Evolutionary conservation across 2,329 filamentous ascomycete species (phyloP), one percentile per base, ranked within the genome.

Genomic region (Calcarisporium arbuscula): DNA sequence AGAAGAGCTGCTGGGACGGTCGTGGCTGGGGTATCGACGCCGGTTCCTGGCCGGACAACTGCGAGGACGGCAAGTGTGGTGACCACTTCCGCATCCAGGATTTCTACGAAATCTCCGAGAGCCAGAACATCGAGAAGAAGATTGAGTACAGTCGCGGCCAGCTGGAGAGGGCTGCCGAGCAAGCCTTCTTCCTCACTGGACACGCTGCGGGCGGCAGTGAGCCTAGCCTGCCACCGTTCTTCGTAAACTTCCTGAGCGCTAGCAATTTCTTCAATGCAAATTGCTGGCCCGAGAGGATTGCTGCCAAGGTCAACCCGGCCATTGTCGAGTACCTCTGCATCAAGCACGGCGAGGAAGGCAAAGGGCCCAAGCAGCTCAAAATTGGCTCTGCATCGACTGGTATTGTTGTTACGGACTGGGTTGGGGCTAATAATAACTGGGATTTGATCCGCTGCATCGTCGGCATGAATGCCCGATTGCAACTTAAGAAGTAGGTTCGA

Each of bases 241-340:
- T 84, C 50, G 66, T 96, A 59, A 98, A 96, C 60, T 96, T 95
- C 56, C 60, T 95, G 42, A 87, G 74, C 47, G 92, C 82, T 1
- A 90, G 83, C 58, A 95, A 95, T 64, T 96, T 96, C 66, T 96
- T 90, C 80, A 89, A 86, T 45, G 70, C 82, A 2, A 79, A 77
- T 36, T 95, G 88, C 60, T 98, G 92, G 92, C 92, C 92, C 1
- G 89, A 95, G 59, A 82, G 77, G 52, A 86, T 98, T 56, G 90
- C 92, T 2, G 81, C 78, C 15, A 86, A 84, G 63, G 72, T 95
- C 31, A 96, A 96, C 64, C 85, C 89, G 14, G 79, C 81, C 3
- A 73, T 80, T 35, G 56, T 80, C 38, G 74, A 80, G 48, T 77
- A 80, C 52, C 57, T 82, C 19, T 81, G 77, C 53, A 60, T 66